Conservation (phyloP, 306 rosid genomes). For the Hylodesmum podocarpum region DNA sequence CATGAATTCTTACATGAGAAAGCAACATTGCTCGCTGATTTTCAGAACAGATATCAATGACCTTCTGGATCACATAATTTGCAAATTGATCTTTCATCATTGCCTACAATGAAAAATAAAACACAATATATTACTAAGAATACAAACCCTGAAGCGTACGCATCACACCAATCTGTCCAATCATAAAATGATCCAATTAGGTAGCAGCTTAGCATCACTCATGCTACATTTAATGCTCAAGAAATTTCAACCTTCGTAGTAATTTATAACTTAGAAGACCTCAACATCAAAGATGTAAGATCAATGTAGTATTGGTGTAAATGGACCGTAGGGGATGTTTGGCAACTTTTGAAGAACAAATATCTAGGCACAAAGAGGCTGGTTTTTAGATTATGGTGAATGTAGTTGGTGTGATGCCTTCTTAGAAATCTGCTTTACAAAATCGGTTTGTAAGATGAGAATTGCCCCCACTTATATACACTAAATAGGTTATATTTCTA, state of each 20-base stretch:
- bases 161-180: neutral
- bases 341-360: neutral
- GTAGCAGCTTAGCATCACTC: neutral
- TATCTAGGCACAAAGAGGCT: neutral
- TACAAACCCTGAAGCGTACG: neutral
- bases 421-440: too few relatives aligned
- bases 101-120: slow-evolving; percentile 31
- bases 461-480: too few relatives aligned
- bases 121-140: neutral
- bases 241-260: neutral
- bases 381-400: neutral
- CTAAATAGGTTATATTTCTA: too few relatives aligned
- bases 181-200: neutral
- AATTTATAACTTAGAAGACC: neutral
- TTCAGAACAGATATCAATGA: slow-evolving; percentile 54
- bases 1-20: slow-evolving; percentile 48
- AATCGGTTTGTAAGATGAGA: too few relatives aligned
- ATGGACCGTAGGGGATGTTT: neutral
- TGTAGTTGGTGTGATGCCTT: too few relatives aligned
- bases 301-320: neutral
- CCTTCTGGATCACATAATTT: slow-evolving; percentile 63
- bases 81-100: slow-evolving; percentile 61
- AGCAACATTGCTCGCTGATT: slow-evolving; percentile 44
- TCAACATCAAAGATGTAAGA: neutral
- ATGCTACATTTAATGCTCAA: neutral